phyloP scores from a whole-genome alignment of 495 filamentous ascomycete species.

The Xylaria bambusicola region DNA sequence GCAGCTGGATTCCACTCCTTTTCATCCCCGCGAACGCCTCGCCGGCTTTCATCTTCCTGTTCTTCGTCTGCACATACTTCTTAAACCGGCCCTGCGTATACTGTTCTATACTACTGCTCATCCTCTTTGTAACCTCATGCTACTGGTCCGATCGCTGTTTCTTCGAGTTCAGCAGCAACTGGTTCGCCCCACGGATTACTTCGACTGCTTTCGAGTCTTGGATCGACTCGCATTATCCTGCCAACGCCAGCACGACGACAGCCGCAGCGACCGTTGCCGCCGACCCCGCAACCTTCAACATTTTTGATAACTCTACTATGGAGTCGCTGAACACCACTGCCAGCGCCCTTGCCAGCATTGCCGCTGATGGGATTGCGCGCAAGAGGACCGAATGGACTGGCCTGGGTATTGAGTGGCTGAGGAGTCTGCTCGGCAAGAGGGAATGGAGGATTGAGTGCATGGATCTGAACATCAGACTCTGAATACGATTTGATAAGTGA shows the following conservation, averaged over 20 bases:
- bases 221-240: conserved; percentile 16
- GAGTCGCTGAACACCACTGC: conserved; percentile 70
- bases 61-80: conserved; percentile 87
- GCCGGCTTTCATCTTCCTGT: conserved; percentile 84
- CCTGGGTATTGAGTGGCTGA: conserved; percentile 78
- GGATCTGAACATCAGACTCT: conserved; percentile 76
- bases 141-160: conserved; percentile 91
- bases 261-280: conserved; percentile 32
- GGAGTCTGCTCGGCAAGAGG: conserved; percentile 69
- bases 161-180: conserved; percentile 80
- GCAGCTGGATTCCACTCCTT: conserved; percentile 72
- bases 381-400: conserved; percentile 71
- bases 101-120: conserved; percentile 84
- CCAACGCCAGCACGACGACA: conserved; percentile 13
- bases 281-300: conserved; percentile 43
- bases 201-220: conserved; percentile 13
- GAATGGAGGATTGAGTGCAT: conserved; percentile 85
- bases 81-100: conserved; percentile 88
- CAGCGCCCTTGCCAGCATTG: conserved; percentile 64
- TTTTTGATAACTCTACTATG: conserved; percentile 39
- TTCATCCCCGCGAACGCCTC: conserved; percentile 79
- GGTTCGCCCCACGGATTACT: conserved; percentile 68
- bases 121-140: conserved; percentile 86
- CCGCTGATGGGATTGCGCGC: conserved; percentile 62
- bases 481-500: conserved; percentile 2